Evolutionary conservation across 345 rosid species (phyloP).

Genomic region (Hibiscus syriacus): DNA sequence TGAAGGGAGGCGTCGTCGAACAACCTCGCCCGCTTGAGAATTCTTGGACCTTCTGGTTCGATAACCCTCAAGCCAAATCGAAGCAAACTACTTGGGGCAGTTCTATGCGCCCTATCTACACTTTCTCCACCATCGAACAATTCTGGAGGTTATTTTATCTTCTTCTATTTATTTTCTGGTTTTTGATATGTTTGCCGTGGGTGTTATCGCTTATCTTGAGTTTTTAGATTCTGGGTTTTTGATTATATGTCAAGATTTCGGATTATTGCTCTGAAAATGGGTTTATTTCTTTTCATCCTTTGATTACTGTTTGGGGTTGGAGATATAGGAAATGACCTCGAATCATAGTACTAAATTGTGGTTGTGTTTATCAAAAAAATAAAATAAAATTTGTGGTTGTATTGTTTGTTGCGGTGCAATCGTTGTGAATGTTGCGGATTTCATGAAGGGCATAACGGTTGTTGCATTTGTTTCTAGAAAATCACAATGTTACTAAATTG

Average conservation of each 20-base stretch:
- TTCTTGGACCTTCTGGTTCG: conserved; percentile 94
- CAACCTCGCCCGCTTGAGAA: conserved; percentile 68
- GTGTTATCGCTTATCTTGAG: not conserved
- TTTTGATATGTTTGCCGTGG: too few species aligned
- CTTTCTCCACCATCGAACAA: conserved; percentile 67
- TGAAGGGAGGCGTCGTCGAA: conserved; percentile 14
- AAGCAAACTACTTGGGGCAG: conserved; percentile 71
- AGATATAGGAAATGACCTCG: not conserved
- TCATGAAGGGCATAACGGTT: too few species aligned
- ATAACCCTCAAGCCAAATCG: conserved; percentile 47
- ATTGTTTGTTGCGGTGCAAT: too few species aligned
- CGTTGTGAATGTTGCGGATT: too few species aligned
- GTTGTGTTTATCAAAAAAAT: too few species aligned
- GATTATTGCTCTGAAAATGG: too few species aligned
- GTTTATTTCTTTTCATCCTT: too few species aligned
- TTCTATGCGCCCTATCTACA: conserved; percentile 60
- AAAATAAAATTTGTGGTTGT: too few species aligned
- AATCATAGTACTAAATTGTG: too few species aligned
- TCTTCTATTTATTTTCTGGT: not conserved
- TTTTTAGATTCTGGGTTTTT: not conserved
- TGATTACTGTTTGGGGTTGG: not conserved
- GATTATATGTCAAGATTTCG: not conserved
- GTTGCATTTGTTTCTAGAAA: too few species aligned
- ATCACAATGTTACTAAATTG: too few species aligned
- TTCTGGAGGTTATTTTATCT: conserved; percentile 65